A percentile compares a stretch with the other conserved stretches of the same genome.
Conservation (phyloP, 768 basidiomycete genomes). For the Neoboletus magnificus region DNA sequence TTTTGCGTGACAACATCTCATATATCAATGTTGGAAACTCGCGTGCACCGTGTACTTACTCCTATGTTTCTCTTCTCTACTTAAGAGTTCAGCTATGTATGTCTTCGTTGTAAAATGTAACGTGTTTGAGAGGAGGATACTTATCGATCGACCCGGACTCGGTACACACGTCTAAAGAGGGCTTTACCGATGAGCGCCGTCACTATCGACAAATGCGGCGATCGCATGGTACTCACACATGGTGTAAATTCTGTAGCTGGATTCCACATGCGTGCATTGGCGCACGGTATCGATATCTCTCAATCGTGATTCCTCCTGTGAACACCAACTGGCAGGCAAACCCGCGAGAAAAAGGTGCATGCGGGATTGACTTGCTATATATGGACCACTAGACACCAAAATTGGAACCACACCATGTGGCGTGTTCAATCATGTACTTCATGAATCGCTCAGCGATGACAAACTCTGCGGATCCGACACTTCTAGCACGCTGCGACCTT, state of each 20-base stretch:
- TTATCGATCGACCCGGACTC: background rate
- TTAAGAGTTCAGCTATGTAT: constrained; percentile 1
- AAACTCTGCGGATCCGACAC: background rate
- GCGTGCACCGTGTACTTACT: background rate
- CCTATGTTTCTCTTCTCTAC: background rate
- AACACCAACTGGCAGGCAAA: no score
- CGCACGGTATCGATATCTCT: no score
- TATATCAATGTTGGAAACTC: background rate
- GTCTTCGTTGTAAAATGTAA: constrained; percentile 1
- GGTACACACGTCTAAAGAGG: background rate
- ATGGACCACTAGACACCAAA: background rate
- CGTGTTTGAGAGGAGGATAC: background rate
- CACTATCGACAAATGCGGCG: no score
- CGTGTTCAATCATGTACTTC: no score
- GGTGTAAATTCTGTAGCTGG: no score
- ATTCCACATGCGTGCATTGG: background rate
- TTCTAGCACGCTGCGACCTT: background rate
- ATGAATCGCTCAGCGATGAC: background rate
- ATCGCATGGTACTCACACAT: background rate
- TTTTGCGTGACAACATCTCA: constrained; percentile 46
- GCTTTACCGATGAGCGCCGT: background rate
- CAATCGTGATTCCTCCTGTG: background rate
- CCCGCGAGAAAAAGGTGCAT: background rate
- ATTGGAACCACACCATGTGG: background rate
- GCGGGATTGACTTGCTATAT: background rate